A percentile compares a stretch with the other conserved stretches of the same genome.
Evolutionary conservation across 2,329 filamentous ascomycete species (phyloP).

Genomic region (Verruconis gallopava): DNA sequence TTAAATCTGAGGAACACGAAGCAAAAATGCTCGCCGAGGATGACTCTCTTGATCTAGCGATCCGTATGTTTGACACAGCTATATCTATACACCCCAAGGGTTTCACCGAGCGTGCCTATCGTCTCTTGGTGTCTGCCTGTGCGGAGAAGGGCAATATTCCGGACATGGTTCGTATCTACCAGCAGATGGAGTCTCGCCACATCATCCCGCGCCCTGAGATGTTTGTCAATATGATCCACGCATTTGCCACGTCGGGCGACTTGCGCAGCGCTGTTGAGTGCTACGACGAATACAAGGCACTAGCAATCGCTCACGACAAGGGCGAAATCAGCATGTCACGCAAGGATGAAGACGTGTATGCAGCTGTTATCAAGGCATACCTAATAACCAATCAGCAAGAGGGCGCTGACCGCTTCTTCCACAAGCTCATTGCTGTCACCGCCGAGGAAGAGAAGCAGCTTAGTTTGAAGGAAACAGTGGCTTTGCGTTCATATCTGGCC

Average conservation of each 20-base stretch:
- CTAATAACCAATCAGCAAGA: conserved; percentile 66
- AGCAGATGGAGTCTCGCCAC: conserved; percentile 74
- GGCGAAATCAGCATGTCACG: conserved; percentile 57
- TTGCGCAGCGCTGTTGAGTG: conserved; percentile 80
- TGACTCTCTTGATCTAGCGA: conserved; percentile 69
- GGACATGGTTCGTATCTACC: conserved; percentile 83
- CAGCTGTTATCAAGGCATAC: conserved; percentile 83
- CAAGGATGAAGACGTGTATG: conserved; percentile 75
- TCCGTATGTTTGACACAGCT: conserved; percentile 75
- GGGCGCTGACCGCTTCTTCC: conserved; percentile 73
- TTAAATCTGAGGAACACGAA: conserved; percentile 77
- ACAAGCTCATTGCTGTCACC: conserved; percentile 55
- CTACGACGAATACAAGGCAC: conserved; percentile 84
- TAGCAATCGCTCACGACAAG: conserved; percentile 74
- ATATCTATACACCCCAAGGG: conserved; percentile 45
- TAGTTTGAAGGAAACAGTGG: conserved; percentile 57
- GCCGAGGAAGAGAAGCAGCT: conserved; percentile 37
- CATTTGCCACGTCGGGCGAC: conserved; percentile 72
- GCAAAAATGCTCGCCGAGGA: conserved; percentile 78
- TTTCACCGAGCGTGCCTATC: conserved; percentile 74
- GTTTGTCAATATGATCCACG: conserved; percentile 90
- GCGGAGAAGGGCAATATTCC: conserved; percentile 67
- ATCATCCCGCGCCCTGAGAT: conserved; percentile 65
- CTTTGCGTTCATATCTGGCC: conserved; percentile 64
- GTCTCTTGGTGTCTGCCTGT: conserved; percentile 74